Base-by-base conservation (phyloP, 2,329 filamentous ascomycete genomes). In the Monilinia fructigena region DNA sequence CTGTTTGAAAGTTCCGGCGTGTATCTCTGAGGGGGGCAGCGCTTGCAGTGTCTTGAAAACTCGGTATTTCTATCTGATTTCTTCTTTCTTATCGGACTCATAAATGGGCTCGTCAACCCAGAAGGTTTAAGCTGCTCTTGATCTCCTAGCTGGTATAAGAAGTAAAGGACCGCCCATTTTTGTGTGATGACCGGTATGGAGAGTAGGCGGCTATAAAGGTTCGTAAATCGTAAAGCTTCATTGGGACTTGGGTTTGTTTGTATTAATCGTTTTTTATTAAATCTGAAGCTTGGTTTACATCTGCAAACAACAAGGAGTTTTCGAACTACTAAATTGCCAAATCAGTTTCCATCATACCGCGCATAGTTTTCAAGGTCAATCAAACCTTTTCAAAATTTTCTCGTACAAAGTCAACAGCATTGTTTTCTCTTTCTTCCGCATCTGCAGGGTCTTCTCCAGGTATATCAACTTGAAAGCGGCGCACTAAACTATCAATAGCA, bases 151-250 rank as follows among this genome's bases (percentile, higher is more conserved):
- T 92, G 88, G 76, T 95, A 90, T 53, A 99, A 85, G 53, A 99
- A 87, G 76, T 96, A 96, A 26, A 99, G 83, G 71, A 99, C 97
- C 3, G 91, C 92, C 93, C 93, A 98, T 84, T 99, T 99, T 78
- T 97, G 91, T 74, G 91, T 90, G 55, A 99, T 83, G 7, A 98
- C 93, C 0, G 93, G 93, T 71, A 97, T 87, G n/a, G 92, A 91
- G 35, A 97, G 82, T 23, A 99, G 85, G 66, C 92, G 86, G 45
- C 92, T 92, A 79, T 97, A 97, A 38, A 99, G 85, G 75, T 97
- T 96, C 31, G 92, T 90, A 78, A 97, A 97, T 69, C 89, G 86
- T 26, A 94, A 83, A 4, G 93, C 92, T 78, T 93, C 86, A 73
- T 86, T 87, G 28, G 82, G 90, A 70, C 85, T 90, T 55, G 86